These are phyloP conservation scores for Talaromyces stipitatus DNA, from an alignment of 495 filamentous ascomycete species.

Conservation along the genomic window DNA sequence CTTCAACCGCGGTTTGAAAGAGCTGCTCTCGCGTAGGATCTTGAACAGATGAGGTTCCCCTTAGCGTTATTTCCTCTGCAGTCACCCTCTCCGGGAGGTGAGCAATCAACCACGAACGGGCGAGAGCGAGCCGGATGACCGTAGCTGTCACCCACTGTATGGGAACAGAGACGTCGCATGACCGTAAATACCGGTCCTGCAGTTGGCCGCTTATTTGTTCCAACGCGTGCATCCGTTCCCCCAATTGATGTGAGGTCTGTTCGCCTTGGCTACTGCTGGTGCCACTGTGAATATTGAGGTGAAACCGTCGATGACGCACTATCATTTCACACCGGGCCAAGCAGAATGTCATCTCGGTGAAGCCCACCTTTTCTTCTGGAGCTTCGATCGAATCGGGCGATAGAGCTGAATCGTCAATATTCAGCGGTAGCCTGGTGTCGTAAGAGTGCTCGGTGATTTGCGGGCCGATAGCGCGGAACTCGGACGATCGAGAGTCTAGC, in stretches of 20 bases:
- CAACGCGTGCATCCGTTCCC: too few species aligned
- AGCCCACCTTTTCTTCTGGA: constrained; percentile 42
- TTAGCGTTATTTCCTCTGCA: too few species aligned
- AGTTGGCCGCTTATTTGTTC: constrained; percentile 24
- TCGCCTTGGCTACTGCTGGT: too few species aligned
- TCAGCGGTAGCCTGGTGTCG: constrained; percentile 56
- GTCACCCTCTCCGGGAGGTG: too few species aligned
- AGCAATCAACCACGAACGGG: constrained; percentile 53
- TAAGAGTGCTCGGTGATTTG: constrained; percentile 55
- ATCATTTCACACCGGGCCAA: constrained; percentile 53
- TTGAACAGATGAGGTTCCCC: constrained; percentile 32
- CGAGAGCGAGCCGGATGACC: constrained; percentile 55
- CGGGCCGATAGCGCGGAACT: constrained; percentile 67
- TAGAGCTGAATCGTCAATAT: constrained; percentile 63
- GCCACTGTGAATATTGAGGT: too few species aligned
- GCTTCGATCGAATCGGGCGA: constrained; percentile 44
- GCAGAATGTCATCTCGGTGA: constrained; percentile 69
- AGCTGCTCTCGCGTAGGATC: constrained; percentile 57
- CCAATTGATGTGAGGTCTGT: too few species aligned
- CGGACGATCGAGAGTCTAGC: constrained; percentile 58
- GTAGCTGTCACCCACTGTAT: constrained; percentile 63
- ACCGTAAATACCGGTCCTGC: constrained; percentile 53
- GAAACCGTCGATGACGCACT: too few species aligned
- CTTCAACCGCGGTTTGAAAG: constrained; percentile 55
- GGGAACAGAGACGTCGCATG: constrained; percentile 49